Conservation (phyloP, 2,329 filamentous ascomycete genomes). For the Scedosporium apiospermum region DNA sequence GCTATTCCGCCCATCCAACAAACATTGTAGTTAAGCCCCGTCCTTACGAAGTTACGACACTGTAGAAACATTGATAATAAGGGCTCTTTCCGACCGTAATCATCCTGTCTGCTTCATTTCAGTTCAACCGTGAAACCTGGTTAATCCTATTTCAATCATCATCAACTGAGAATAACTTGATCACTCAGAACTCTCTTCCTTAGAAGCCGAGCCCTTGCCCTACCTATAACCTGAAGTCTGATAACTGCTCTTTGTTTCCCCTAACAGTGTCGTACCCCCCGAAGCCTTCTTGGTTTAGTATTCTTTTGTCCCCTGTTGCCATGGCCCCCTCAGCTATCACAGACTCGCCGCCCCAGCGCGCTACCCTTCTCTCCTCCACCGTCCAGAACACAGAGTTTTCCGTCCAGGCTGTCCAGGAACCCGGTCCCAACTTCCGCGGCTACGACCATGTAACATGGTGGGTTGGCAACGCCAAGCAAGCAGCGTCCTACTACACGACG, state of each 20-base stretch:
- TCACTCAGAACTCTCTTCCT: neutral
- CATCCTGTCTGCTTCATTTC: neutral
- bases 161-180: neutral
- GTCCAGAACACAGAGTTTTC: constrained; percentile 42
- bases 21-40: neutral
- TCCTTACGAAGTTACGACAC: neutral
- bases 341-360: constrained; percentile 35
- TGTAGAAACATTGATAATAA: neutral
- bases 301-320: constrained; percentile 4
- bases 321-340: constrained; percentile 54
- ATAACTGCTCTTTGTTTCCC: neutral
- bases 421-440: constrained; percentile 56
- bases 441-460: constrained; percentile 96
- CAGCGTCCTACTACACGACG: constrained; percentile 76
- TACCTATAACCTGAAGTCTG: neutral
- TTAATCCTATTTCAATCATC: neutral
- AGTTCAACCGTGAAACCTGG: neutral
- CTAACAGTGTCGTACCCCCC: neutral
- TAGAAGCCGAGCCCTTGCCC: neutral
- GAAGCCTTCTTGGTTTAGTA: neutral
- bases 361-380: constrained; percentile 27
- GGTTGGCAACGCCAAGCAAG: constrained; percentile 94
- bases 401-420: constrained; percentile 42
- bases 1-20: neutral
- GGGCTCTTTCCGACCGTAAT: neutral